phyloP scores from a whole-genome alignment of 228 moss, liverwort and hornwort genomes.

The Sphagnum magellanicum region DNA sequence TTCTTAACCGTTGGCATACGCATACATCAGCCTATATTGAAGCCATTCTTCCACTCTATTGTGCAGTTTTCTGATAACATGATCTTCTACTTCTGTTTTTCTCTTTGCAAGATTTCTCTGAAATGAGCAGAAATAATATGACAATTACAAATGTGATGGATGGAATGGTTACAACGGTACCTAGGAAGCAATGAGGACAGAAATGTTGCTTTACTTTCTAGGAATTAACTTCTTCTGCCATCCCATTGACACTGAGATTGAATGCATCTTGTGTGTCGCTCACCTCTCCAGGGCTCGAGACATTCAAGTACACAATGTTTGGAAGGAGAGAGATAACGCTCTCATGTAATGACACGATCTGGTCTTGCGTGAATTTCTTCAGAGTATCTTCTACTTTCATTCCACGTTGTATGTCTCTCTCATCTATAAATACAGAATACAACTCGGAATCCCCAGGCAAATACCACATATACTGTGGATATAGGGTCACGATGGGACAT shows the following conservation, averaged over 20 bases:
- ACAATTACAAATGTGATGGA: too few relatives aligned
- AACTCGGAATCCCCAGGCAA: slow-evolving; percentile 31
- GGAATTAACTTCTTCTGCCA: not conserved
- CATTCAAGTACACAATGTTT: slow-evolving; percentile 27
- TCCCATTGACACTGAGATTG: slow-evolving; percentile 47
- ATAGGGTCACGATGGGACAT: too few relatives aligned
- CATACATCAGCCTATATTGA: too few relatives aligned
- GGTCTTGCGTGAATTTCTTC: slow-evolving; percentile 14
- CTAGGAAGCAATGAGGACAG: too few relatives aligned
- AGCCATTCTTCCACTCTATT: too few relatives aligned
- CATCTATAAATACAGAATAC: slow-evolving; percentile 39
- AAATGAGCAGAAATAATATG: too few relatives aligned
- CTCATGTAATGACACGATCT: slow-evolving; percentile 38
- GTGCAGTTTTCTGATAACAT: too few relatives aligned
- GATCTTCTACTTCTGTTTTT: too few relatives aligned
- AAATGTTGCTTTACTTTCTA: not conserved
- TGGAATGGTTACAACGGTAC: too few relatives aligned
- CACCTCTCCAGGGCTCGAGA: slow-evolving; percentile 6
- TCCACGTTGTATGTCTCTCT: slow-evolving; percentile 26
- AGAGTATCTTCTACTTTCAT: slow-evolving; percentile 32
- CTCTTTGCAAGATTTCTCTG: too few relatives aligned
- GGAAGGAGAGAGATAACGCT: slow-evolving; percentile 54
- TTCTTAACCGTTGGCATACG: too few relatives aligned
- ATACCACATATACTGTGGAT: slow-evolving; percentile 64
- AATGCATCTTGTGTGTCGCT: slow-evolving; percentile 43